Percentiles rank a stretch among this genome's conserved stretches.
Conservation (phyloP, 2,329 filamentous ascomycete species). For the Coniella vitis region DNA sequence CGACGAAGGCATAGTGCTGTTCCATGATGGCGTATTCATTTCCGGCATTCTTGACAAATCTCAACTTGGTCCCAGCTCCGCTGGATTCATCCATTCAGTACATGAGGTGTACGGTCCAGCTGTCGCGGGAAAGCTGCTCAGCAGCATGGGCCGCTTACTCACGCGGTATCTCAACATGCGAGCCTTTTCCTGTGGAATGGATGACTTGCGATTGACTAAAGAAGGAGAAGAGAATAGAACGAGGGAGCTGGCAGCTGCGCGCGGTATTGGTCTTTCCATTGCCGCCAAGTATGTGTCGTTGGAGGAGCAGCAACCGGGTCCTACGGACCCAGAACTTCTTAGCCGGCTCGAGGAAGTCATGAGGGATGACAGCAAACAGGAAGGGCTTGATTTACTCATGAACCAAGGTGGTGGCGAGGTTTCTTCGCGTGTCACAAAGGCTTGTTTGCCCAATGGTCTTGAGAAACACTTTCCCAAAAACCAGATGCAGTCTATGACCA, state of each 20-base stretch:
- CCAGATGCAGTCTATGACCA: constrained; percentile 99
- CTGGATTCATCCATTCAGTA: constrained; percentile 83
- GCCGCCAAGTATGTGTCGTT: constrained; percentile 86
- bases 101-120: constrained; percentile 91
- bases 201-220: constrained; percentile 80
- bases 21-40: constrained; percentile 81
- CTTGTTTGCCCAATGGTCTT: constrained; percentile 74
- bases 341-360: constrained; percentile 81
- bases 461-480: constrained; percentile 92
- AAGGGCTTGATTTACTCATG: constrained; percentile 80
- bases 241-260: constrained; percentile 60
- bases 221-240: constrained; percentile 68
- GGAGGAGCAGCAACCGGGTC: constrained; percentile 53
- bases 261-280: constrained; percentile 66
- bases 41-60: constrained; percentile 92
- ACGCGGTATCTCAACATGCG: constrained; percentile 89
- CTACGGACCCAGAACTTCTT: constrained; percentile 63
- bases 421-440: constrained; percentile 69
- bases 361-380: constrained; percentile 85
- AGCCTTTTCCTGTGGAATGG: constrained; percentile 94
- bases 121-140: constrained; percentile 78
- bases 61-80: constrained; percentile 80
- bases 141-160: constrained; percentile 79
- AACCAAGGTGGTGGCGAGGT: constrained; percentile 64
- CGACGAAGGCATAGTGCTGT: constrained; percentile 75